Conservation (phyloP, 75 land plant genomes). For the Selaginella moellendorffii region DNA sequence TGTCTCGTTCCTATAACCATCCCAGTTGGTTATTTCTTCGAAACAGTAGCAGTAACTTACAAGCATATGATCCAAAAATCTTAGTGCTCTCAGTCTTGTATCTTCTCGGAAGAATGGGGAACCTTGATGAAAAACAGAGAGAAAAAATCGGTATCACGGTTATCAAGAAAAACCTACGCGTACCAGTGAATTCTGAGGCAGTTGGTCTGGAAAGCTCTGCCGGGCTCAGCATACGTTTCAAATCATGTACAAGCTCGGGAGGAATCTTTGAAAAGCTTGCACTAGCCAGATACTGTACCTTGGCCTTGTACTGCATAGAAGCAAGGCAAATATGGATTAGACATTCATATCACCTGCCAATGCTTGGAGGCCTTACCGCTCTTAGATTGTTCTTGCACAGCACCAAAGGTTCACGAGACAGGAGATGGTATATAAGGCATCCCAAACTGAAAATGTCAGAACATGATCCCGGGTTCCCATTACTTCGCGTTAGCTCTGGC, state of each 20-base stretch:
- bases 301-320: constrained; percentile 1
- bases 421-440: constrained; percentile 70
- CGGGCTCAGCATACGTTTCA: neutral
- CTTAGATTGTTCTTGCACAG: constrained; percentile 84
- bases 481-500: constrained; percentile 68
- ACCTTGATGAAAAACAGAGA: too few species aligned
- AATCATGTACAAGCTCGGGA: neutral
- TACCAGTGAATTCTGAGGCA: constrained; percentile 3
- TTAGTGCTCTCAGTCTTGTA: neutral
- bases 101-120: constrained; percentile 4
- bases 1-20: neutral
- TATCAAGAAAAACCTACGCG: too few species aligned
- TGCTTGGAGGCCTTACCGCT: constrained; percentile 33
- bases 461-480: constrained; percentile 20
- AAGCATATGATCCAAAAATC: constrained; percentile 9
- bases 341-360: neutral
- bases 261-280: constrained; percentile 5
- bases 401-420: constrained; percentile 56
- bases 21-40: neutral
- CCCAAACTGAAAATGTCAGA: constrained; percentile 87
- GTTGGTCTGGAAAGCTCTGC: constrained; percentile 4
- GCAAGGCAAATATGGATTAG: constrained; percentile 4
- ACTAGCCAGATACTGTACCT: neutral
- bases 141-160: too few species aligned
- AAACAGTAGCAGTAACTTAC: neutral